A percentile compares a stretch with the other conserved stretches of the same genome.
These are phyloP conservation scores for Pseudogymnoascus sp. DNA, from an alignment of 2,329 filamentous ascomycete genomes.

Conservation along the genomic window DNA sequence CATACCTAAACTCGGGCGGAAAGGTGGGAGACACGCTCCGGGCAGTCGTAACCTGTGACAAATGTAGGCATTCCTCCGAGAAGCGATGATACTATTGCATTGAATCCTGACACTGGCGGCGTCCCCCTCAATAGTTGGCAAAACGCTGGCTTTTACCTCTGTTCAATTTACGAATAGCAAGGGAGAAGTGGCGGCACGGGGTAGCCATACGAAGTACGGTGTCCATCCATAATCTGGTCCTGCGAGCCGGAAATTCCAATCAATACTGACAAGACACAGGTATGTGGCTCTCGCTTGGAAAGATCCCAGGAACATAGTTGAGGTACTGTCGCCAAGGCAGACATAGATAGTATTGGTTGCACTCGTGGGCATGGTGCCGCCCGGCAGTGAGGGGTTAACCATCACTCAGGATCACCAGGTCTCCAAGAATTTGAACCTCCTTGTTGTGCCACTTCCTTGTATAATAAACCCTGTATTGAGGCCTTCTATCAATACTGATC, in stretches of 20 bases:
- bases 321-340: conserved; percentile 22
- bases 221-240: conserved; percentile 3
- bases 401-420: background rate
- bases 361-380: background rate
- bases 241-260: background rate
- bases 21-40: conserved; percentile 47
- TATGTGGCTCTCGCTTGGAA: conserved; percentile 29
- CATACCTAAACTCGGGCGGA: conserved; percentile 52
- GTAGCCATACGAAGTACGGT: conserved; percentile 56
- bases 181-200: conserved; percentile 51
- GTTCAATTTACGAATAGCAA: conserved; percentile 50
- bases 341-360: conserved; percentile 1
- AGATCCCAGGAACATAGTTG: conserved; percentile 27
- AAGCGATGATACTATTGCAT: background rate
- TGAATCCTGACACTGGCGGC: conserved; percentile 2
- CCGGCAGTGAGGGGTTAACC: background rate
- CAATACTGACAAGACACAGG: conserved; percentile 17
- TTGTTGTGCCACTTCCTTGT: conserved; percentile 1
- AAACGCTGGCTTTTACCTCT: conserved; percentile 52
- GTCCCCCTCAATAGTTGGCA: conserved; percentile 41
- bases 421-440: background rate
- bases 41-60: conserved; percentile 51
- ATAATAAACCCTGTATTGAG: conserved; percentile 4
- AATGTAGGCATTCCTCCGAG: conserved; percentile 36
- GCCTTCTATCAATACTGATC: background rate